Conservation (phyloP, 164 flowering plant species). For the Aristolochia californica region DNA sequence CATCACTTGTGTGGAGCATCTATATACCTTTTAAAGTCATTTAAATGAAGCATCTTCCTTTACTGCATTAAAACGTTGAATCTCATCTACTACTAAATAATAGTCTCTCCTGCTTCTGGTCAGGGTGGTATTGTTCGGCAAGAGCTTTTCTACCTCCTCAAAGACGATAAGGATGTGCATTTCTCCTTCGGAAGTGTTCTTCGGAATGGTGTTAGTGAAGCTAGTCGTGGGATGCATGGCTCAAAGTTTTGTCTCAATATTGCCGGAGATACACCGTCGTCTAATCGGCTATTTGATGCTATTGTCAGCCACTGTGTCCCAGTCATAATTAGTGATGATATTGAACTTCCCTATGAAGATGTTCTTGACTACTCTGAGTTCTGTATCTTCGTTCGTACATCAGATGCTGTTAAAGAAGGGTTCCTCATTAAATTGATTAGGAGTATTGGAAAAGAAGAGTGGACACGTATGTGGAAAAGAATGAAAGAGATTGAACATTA, state of each 20-base stretch:
- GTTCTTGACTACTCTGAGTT: conserved; percentile 72
- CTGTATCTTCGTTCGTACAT: conserved; percentile 60
- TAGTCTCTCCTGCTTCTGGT: no score
- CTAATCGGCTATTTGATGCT: conserved; percentile 82
- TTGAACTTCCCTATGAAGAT: conserved; percentile 89
- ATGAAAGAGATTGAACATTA: conserved; percentile 46
- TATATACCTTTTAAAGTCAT: no score
- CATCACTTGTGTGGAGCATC: no score
- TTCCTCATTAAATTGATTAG: conserved; percentile 50
- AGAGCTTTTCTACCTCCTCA: conserved; percentile 64
- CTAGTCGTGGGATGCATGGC: conserved; percentile 61
- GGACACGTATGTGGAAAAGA: conserved; percentile 63
- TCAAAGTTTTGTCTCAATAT: conserved; percentile 88
- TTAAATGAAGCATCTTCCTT: no score
- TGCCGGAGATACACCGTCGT: conserved; percentile 92
- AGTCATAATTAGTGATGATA: conserved; percentile 75
- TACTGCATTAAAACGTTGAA: no score
- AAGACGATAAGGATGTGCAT: conserved; percentile 70
- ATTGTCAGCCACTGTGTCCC: conserved; percentile 90
- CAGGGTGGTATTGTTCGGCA: conserved; percentile 77
- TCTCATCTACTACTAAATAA: no score
- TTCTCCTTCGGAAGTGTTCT: conserved; percentile 65
- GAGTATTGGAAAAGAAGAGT: conserved; percentile 44
- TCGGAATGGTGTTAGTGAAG: conserved; percentile 41
- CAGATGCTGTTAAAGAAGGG: conserved; percentile 54